These are phyloP conservation scores for Colletotrichum lini DNA, from an alignment of 2,329 filamentous ascomycete genomes.

Conservation along the genomic window DNA sequence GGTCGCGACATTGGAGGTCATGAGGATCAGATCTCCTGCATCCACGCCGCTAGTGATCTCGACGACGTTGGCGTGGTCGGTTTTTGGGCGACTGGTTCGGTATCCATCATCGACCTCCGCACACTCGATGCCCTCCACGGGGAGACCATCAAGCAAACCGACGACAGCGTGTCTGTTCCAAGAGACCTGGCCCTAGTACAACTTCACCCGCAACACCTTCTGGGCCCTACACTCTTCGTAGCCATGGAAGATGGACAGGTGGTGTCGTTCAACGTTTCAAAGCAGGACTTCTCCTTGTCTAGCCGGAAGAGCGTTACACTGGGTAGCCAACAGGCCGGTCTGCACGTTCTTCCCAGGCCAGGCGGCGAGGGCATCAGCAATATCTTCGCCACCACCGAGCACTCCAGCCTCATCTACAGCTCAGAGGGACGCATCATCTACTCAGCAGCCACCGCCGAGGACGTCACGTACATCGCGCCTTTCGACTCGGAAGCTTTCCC, in stretches of 20 bases:
- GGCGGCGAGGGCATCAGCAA: slow-evolving; percentile 76
- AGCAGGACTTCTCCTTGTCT: slow-evolving; percentile 73
- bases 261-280: slow-evolving; percentile 83
- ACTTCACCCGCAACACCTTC: slow-evolving; percentile 73
- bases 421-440: slow-evolving; percentile 90
- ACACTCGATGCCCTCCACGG: slow-evolving; percentile 77
- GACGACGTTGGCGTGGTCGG: slow-evolving; percentile 82
- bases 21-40: slow-evolving; percentile 85
- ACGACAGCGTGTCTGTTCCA: slow-evolving; percentile 83
- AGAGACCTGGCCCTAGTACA: slow-evolving; percentile 85
- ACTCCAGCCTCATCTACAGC: slow-evolving; percentile 93
- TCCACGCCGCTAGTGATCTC: slow-evolving; percentile 79
- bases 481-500: slow-evolving; percentile 89
- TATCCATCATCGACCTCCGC: slow-evolving; percentile 80
- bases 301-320: slow-evolving; percentile 86
- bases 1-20: slow-evolving; percentile 58
- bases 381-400: slow-evolving; percentile 94
- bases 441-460: slow-evolving; percentile 92
- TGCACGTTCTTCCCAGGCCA: slow-evolving; percentile 79
- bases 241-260: slow-evolving; percentile 95
- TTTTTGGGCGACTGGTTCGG: slow-evolving; percentile 87
- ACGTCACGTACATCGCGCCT: slow-evolving; percentile 83
- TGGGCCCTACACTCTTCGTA: slow-evolving; percentile 83
- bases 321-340: slow-evolving; percentile 86
- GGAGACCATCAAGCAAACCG: slow-evolving; percentile 70